Conservation (phyloP, 768 basidiomycete genomes). For the Serendipita indica region DNA sequence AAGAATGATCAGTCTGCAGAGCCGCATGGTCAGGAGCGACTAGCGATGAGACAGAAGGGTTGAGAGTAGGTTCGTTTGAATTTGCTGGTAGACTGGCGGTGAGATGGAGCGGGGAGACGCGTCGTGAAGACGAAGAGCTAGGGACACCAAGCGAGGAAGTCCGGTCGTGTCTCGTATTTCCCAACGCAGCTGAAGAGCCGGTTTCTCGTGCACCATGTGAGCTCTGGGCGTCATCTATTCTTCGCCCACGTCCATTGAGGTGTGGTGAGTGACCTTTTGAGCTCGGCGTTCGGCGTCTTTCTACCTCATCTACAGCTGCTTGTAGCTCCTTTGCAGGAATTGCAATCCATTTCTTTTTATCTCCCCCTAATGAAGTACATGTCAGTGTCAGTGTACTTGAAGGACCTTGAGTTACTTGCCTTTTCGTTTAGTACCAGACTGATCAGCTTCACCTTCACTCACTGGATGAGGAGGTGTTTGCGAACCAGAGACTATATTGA, state of each 20-base stretch:
- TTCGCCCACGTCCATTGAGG: slow-evolving; percentile 21
- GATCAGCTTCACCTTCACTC: neutral
- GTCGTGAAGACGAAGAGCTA: neutral
- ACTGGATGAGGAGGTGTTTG: slow-evolving; percentile 15
- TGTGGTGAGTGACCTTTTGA: slow-evolving; percentile 20
- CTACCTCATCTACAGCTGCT: slow-evolving; percentile 32
- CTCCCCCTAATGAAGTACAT: slow-evolving; percentile 22
- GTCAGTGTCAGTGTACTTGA: neutral
- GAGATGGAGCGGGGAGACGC: neutral
- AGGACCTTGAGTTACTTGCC: slow-evolving; percentile 8
- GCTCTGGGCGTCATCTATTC: slow-evolving; percentile 21
- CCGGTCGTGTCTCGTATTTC: slow-evolving; percentile 1
- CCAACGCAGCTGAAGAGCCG: slow-evolving; percentile 19
- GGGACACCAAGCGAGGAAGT: neutral
- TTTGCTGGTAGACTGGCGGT: neutral
- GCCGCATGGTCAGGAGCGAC: too few relatives aligned
- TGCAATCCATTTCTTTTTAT: slow-evolving; percentile 48
- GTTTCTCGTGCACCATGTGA: slow-evolving; percentile 28
- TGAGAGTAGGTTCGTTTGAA: slow-evolving; percentile 20
- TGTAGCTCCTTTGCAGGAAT: slow-evolving; percentile 43
- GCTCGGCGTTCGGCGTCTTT: slow-evolving; percentile 8
- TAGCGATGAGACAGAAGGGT: too few relatives aligned
- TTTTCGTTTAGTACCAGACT: slow-evolving; percentile 5
- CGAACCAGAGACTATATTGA: slow-evolving; percentile 9
- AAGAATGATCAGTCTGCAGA: slow-evolving; percentile 24